phyloP scores from a whole-genome alignment of 2,329 filamentous ascomycete genomes.

The Colletotrichum lindemuthianum region DNA sequence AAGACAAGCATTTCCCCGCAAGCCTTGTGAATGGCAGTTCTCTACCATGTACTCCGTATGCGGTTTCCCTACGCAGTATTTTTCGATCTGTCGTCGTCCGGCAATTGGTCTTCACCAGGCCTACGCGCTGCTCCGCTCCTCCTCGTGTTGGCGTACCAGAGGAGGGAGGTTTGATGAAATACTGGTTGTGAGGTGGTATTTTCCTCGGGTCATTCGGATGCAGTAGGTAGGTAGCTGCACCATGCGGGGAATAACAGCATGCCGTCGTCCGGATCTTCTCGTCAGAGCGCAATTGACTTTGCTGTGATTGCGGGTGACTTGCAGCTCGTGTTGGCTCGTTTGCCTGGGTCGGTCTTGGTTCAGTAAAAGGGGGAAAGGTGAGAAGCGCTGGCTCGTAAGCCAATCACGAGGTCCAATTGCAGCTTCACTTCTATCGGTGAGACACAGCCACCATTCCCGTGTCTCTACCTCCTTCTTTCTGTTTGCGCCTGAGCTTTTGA shows the following conservation, averaged over 20 bases:
- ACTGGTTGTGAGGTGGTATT: too few species aligned
- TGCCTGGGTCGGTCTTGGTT: not conserved
- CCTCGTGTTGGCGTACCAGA: too few species aligned
- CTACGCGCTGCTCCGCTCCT: too few species aligned
- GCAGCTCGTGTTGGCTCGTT: not conserved
- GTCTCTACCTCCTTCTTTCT: not conserved
- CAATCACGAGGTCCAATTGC: conserved; percentile 27
- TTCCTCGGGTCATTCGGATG: too few species aligned
- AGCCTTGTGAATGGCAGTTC: conserved; percentile 19
- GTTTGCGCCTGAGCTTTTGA: not conserved
- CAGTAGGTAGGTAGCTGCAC: too few species aligned
- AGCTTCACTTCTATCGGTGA: conserved; percentile 26
- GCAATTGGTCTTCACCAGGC: not conserved
- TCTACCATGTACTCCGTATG: not conserved
- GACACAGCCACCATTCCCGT: conserved; percentile 32
- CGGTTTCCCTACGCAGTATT: not conserved
- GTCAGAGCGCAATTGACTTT: not conserved
- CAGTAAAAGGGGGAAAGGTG: not conserved
- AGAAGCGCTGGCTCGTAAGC: not conserved
- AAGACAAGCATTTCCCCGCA: conserved; percentile 35
- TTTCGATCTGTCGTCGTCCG: not conserved
- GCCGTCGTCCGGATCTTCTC: too few species aligned
- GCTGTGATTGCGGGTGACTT: conserved; percentile 2
- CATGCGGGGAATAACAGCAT: too few species aligned
- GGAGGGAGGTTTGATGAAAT: too few species aligned